Base-by-base conservation (phyloP, 768 basidiomycete species). In the Tubosaeta brunneosetosa region DNA sequence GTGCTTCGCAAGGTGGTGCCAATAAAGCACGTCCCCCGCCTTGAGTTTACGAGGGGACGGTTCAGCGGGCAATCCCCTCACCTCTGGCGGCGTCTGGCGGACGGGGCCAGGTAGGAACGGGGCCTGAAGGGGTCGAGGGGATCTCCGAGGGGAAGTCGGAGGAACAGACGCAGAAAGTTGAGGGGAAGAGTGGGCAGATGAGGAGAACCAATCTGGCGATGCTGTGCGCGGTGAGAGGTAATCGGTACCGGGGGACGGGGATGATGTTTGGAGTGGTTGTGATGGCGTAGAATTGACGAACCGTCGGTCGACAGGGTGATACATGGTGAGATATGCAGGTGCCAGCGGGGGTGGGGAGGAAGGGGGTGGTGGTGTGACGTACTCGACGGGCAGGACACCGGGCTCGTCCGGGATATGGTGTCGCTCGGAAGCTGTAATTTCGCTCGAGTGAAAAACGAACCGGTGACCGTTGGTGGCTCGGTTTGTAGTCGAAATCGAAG, bases 401-500 rank as follows among this genome's bases (percentile, higher is more conserved):
- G 78, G 78, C 64, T 91, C 88, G 53, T 78, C 74, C 33, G 70
- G 70, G 51, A 87, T 71, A 57, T 88, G 84, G 60, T 78, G 76
- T 40, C 88, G 80, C 62, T 86, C 85, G 26, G 77, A 78, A 9
- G 80, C 80, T 25, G 68, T 58, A 48, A 90, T 81, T 67, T 86
- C 85, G 56, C 67, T 78, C 37, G 85, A 85, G 72, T 92, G 88
- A 67, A 92, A 93, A 33, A 93, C 90, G 66, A 88, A 93, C 29
- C 88, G 82, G 66, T 91, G 89, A 9, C 88, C 88, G 66, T 91
- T 92, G 22, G 89, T 89, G 8, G 82, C 76, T 53, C 86, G 81
- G 66, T 86, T 85, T 16, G 78, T 81, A 6, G 77, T 76, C 44
- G 79, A 76, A 47, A 84, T 82, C 2, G 86, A 85, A 14, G 83